These are phyloP conservation scores for Physcomitrium patens DNA, from an alignment of 225 moss, liverwort and hornwort species.

Conservation along the genomic window DNA sequence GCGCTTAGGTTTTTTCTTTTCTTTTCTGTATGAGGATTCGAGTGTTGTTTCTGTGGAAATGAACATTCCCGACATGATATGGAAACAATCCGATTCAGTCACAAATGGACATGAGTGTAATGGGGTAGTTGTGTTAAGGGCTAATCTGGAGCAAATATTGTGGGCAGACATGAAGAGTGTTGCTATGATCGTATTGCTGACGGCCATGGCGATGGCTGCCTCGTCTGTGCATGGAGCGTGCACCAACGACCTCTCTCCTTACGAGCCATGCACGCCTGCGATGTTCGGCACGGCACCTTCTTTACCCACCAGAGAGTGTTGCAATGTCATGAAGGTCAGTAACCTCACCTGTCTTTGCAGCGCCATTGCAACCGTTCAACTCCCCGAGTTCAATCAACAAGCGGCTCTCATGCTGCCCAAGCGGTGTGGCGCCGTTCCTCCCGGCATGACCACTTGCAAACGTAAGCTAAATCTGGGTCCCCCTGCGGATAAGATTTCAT, in stretches of 20 bases:
- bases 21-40: too few relatives aligned
- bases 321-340: conserved; percentile 15
- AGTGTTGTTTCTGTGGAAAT: too few relatives aligned
- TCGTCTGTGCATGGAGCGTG: not conserved
- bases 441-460: conserved; percentile 22
- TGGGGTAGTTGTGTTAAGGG: not conserved
- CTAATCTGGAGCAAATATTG: not conserved
- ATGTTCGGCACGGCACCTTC: conserved; percentile 11
- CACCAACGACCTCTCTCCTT: conserved; percentile 14
- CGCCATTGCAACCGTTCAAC: not conserved
- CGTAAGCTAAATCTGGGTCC: not conserved
- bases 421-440: conserved; percentile 30
- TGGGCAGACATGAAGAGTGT: conserved; percentile 9
- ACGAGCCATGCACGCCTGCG: conserved; percentile 20
- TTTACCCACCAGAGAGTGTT: conserved; percentile 16
- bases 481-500: too few relatives aligned
- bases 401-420: conserved; percentile 45
- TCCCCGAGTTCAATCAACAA: conserved; percentile 17
- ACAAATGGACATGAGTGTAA: too few relatives aligned
- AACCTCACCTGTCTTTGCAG: conserved; percentile 24
- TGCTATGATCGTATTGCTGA: not conserved
- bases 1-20: too few relatives aligned
- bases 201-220: conserved; percentile 8
- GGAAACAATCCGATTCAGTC: too few relatives aligned
- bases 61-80: too few relatives aligned